Evolutionary conservation across 495 filamentous ascomycete species (phyloP).

Genomic region (Antarctomyces pellizariae): DNA sequence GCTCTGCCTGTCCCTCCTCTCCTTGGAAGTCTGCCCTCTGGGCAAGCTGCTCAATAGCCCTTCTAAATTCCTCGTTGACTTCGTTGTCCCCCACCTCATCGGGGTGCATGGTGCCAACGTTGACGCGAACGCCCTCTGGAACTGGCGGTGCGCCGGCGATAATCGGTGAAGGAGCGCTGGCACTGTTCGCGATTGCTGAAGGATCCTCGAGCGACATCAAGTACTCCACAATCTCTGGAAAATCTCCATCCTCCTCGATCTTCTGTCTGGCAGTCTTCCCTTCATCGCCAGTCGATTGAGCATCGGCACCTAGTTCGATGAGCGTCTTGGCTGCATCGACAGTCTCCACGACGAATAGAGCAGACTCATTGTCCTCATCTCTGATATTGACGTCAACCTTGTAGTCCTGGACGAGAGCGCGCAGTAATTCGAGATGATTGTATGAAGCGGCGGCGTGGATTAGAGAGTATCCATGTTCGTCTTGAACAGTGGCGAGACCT

Average conservation of each 20-base stretch:
- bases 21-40: constrained; percentile 47
- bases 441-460: constrained; percentile 86
- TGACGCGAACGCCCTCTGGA: constrained; percentile 42
- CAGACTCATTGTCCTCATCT: constrained; percentile 80
- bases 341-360: constrained; percentile 65
- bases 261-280: constrained; percentile 47
- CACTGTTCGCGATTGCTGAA: constrained; percentile 7
- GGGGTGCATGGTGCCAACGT: constrained; percentile 40
- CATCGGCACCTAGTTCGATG: constrained; percentile 53
- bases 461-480: constrained; percentile 73
- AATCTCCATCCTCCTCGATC: constrained; percentile 47
- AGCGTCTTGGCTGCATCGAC: constrained; percentile 50
- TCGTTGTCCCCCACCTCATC: constrained; percentile 28
- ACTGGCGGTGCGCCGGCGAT: constrained; percentile 25
- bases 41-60: constrained; percentile 55
- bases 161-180: constrained; percentile 5
- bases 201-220: constrained; percentile 25
- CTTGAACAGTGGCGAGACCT: constrained; percentile 40
- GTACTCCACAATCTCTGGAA: constrained; percentile 42
- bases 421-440: constrained; percentile 58
- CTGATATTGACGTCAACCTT: constrained; percentile 52
- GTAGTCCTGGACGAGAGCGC: constrained; percentile 52
- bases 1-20: constrained; percentile 40
- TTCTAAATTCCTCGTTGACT: constrained; percentile 46
- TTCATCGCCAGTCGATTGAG: constrained; percentile 33